Evolutionary conservation across 169 alveolate genomes (phyloP), one percentile per base, ranked within the genome.

Genomic region (Plasmodium malariae): DNA sequence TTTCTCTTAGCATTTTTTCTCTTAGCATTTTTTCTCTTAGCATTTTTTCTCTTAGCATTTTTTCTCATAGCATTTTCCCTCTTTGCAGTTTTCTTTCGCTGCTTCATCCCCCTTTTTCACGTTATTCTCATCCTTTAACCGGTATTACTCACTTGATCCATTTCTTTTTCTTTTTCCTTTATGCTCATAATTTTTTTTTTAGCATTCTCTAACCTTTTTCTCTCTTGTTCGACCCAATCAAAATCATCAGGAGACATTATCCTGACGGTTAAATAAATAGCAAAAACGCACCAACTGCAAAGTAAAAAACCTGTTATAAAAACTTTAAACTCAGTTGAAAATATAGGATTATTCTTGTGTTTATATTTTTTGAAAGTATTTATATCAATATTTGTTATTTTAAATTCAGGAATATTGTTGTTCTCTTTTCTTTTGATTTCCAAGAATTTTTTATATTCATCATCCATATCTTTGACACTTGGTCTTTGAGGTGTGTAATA

Each of bases 161-260:
- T 40, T 40, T 40, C 51, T 40, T n/a, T 37, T n/a, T 67, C 74
- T 55, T 68, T 60, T 34, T 76, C 88, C 54, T 76, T 76, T 59
- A 76, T 76, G 2, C 26, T 7, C 74, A 76, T 76, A 62, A 76
- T 51, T 74, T 94, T 94, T 71, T 51, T 86, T 63, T 92, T 94
- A 30, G 96, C 96, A n/a, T 92, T 95, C 85, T 92, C 95, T 26
- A 94, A 87, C 12, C 96, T 86, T 73, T 74, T 74, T 28, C 95
- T 92, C 48, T 94, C 96, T 48, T 80, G 78, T 36, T 94, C 96
- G 5, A 94, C 94, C 96, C 96, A 94, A n/a, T 91, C 95, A 69
- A 92, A 94, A 59, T 87, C 93, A 60, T 94, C 95, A 14, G 96
- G 96, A 21, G 92, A 70, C 95, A 94, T 92, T 30, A 94, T 72